These are phyloP conservation scores for Penicillium frequentans DNA, from an alignment of 2,329 filamentous ascomycete species.

Conservation along the genomic window DNA sequence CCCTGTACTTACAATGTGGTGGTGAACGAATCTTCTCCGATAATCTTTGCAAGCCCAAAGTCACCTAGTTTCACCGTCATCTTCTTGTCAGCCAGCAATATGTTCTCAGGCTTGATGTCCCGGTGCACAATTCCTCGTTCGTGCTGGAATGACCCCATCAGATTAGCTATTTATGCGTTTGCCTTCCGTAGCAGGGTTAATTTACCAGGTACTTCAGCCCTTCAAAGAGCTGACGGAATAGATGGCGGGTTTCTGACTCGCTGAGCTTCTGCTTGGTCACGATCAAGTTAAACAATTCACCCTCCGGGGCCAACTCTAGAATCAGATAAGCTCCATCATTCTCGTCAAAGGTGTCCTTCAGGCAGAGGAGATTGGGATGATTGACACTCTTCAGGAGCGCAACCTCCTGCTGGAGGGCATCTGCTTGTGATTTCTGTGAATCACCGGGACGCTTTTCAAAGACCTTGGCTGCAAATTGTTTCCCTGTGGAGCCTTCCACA, in stretches of 20 bases:
- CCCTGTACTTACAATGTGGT: slow-evolving; percentile 70
- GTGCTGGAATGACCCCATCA: slow-evolving; percentile 62
- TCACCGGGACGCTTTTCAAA: slow-evolving; percentile 84
- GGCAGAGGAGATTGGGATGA: slow-evolving; percentile 86
- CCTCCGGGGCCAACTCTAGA: slow-evolving; percentile 84
- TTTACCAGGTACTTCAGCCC: slow-evolving; percentile 92
- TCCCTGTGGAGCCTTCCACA: slow-evolving; percentile 78
- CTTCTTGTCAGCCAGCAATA: slow-evolving; percentile 81
- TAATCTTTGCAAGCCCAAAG: slow-evolving; percentile 96
- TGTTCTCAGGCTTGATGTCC: slow-evolving; percentile 98
- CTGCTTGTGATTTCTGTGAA: slow-evolving; percentile 79
- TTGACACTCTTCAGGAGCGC: slow-evolving; percentile 96
- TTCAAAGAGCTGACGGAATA: slow-evolving; percentile 89
- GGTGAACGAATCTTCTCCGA: slow-evolving; percentile 96
- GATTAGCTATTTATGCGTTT: slow-evolving; percentile 4
- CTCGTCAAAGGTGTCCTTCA: slow-evolving; percentile 95
- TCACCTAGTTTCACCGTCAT: slow-evolving; percentile 89
- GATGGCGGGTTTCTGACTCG: slow-evolving; percentile 78
- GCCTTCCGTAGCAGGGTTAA: not conserved
- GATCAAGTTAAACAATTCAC: slow-evolving; percentile 94
- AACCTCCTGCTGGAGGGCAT: slow-evolving; percentile 91
- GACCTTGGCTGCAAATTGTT: slow-evolving; percentile 87
- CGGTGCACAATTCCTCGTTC: slow-evolving; percentile 96
- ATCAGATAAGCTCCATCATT: slow-evolving; percentile 87
- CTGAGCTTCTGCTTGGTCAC: slow-evolving; percentile 85